Evolutionary conservation across 441 rosid genomes (phyloP).

Genomic region (Pelargonium citronellum): DNA sequence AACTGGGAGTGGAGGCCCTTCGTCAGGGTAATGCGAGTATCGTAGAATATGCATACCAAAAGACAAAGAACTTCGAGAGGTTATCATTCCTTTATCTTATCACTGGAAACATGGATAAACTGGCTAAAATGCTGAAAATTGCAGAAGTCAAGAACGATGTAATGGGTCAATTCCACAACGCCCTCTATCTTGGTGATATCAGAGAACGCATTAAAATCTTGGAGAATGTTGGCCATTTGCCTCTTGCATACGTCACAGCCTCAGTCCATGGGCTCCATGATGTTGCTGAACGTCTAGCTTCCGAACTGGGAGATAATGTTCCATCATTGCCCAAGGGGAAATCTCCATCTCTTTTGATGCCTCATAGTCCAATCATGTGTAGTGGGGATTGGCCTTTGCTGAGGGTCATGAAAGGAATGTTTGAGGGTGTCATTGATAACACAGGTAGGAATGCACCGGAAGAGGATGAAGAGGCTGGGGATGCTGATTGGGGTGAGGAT

Average conservation of each 20-base stretch:
- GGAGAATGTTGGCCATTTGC: constrained; percentile 66
- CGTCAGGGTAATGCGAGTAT: constrained; percentile 84
- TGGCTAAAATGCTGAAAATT: constrained; percentile 75
- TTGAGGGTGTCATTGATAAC: constrained; percentile 67
- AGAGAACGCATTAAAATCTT: constrained; percentile 70
- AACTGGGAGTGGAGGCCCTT: constrained; percentile 87
- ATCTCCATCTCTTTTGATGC: constrained; percentile 56
- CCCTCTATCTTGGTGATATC: constrained; percentile 75
- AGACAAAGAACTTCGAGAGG: constrained; percentile 87
- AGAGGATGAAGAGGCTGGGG: constrained; percentile 54
- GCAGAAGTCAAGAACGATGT: constrained; percentile 84
- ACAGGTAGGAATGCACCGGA: constrained; percentile 39
- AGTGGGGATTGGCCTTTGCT: constrained; percentile 88
- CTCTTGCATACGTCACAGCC: constrained; percentile 51
- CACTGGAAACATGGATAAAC: constrained; percentile 69
- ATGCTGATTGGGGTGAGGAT: constrained; percentile 74
- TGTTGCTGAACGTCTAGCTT: constrained; percentile 20
- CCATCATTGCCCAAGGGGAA: constrained; percentile 38
- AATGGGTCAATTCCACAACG: constrained; percentile 90
- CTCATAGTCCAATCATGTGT: constrained; percentile 56
- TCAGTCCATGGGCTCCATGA: constrained; percentile 21
- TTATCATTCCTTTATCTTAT: constrained; percentile 76
- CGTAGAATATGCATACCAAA: constrained; percentile 85
- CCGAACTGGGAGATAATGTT: constrained; percentile 21
- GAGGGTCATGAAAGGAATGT: constrained; percentile 74